Evolutionary conservation across 1,139 yeast genomes (phyloP).

Genomic region (Geotrichum klebahnii): DNA sequence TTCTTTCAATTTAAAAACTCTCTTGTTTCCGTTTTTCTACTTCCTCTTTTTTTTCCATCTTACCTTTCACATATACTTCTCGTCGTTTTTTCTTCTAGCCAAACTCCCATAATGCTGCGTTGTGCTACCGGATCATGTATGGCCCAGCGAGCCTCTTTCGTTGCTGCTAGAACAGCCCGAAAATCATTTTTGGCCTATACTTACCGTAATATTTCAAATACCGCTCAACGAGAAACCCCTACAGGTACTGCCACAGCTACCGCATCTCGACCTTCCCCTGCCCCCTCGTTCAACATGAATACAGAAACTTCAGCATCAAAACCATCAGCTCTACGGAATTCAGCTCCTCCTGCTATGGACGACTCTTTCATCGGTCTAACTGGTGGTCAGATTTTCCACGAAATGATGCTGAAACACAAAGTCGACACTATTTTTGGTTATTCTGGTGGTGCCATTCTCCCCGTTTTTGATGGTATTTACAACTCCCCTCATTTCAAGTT

Average conservation of each 20-base stretch:
- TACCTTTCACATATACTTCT: background rate
- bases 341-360: constrained; percentile 29
- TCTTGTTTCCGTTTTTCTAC: background rate
- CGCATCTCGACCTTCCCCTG: constrained; percentile 46
- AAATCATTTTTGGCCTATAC: background rate
- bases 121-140: constrained; percentile 15
- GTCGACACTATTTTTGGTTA: constrained; percentile 94
- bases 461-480: constrained; percentile 95
- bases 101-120: constrained; percentile 18
- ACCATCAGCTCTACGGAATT: constrained; percentile 8
- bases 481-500: constrained; percentile 85
- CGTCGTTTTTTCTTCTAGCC: background rate
- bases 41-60: background rate
- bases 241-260: constrained; percentile 20
- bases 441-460: constrained; percentile 98
- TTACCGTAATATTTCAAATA: constrained; percentile 17
- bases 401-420: constrained; percentile 94
- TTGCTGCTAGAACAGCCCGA: constrained; percentile 3
- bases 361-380: constrained; percentile 74
- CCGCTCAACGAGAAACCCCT: constrained; percentile 17
- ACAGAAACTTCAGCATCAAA: constrained; percentile 10
- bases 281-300: constrained; percentile 46
- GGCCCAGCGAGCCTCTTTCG: constrained; percentile 15
- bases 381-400: constrained; percentile 97
- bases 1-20: constrained; percentile 1